Evolutionary conservation across 2,329 filamentous ascomycete species (phyloP).

Genomic region (Pseudogymnoascus sp.): DNA sequence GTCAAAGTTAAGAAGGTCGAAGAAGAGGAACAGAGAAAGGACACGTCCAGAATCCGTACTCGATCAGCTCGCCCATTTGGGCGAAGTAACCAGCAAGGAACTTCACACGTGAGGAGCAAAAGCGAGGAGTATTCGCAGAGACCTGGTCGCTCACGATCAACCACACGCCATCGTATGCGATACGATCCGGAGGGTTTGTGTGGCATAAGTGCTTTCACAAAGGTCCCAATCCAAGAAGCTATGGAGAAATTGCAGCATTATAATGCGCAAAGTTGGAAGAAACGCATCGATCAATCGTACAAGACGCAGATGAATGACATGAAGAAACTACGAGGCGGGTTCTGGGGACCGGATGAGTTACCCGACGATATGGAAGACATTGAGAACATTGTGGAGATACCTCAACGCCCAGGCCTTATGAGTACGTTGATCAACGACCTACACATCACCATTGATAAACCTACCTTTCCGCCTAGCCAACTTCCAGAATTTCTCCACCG

Average conservation of each 20-base stretch:
- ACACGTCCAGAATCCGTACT: slow-evolving; percentile 44
- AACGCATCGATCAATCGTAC: slow-evolving; percentile 72
- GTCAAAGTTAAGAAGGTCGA: slow-evolving; percentile 79
- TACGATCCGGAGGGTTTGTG: slow-evolving; percentile 77
- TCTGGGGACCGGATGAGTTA: slow-evolving; percentile 74
- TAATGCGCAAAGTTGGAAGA: slow-evolving; percentile 88
- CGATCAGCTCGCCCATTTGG: slow-evolving; percentile 37
- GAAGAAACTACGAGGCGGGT: slow-evolving; percentile 67
- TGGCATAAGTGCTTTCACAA: slow-evolving; percentile 62
- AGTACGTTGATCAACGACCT: slow-evolving; percentile 74
- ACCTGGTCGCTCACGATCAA: slow-evolving; percentile 25
- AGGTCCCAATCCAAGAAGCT: slow-evolving; percentile 69
- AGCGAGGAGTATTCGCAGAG: slow-evolving; percentile 25
- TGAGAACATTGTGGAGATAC: slow-evolving; percentile 79
- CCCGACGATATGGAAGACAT: slow-evolving; percentile 74
- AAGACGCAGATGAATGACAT: slow-evolving; percentile 63
- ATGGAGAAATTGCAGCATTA: slow-evolving; percentile 65
- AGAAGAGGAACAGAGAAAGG: slow-evolving; percentile 55
- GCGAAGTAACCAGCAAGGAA: slow-evolving; percentile 22
- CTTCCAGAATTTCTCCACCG: slow-evolving; percentile 77
- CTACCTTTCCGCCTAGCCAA: slow-evolving; percentile 76
- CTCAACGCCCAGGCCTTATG: slow-evolving; percentile 77
- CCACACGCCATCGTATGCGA: slow-evolving; percentile 37
- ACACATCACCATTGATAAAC: slow-evolving; percentile 80
- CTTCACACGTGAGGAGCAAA: slow-evolving; percentile 21